These are phyloP conservation scores for Boeremia exigua DNA, from an alignment of 2,329 filamentous ascomycete genomes.

Conservation along the genomic window DNA sequence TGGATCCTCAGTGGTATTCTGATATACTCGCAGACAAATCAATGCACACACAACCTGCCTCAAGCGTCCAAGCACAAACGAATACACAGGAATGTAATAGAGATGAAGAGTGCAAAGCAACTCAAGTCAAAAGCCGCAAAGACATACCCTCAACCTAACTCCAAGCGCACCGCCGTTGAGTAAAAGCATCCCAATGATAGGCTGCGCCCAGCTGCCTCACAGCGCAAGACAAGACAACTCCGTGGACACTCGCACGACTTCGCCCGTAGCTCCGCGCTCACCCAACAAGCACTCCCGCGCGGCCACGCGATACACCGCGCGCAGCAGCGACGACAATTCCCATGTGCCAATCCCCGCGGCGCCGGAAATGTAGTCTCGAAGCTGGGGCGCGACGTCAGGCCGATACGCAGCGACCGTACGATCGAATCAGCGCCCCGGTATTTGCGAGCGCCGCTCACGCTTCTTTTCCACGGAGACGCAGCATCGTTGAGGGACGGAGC, in stretches of 20 bases:
- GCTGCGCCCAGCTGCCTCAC: conserved; percentile 1
- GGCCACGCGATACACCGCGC: background rate
- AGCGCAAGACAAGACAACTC: conserved; percentile 16
- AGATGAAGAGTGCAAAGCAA: background rate
- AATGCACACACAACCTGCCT: background rate
- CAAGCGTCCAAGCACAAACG: background rate
- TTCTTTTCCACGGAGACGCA: conserved; percentile 10
- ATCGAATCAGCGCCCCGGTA: too few species aligned
- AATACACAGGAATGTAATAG: background rate
- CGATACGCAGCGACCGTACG: too few species aligned
- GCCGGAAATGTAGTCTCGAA: conserved; percentile 24
- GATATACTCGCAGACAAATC: background rate
- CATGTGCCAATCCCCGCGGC: conserved; percentile 26
- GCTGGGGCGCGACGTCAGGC: conserved; percentile 5
- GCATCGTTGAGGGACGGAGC: background rate
- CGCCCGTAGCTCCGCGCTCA: background rate
- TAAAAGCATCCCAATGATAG: conserved; percentile 16
- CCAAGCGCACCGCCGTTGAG: background rate
- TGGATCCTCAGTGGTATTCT: background rate
- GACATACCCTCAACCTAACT: background rate
- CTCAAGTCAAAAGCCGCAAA: background rate
- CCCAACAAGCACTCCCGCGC: too few species aligned
- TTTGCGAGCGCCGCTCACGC: conserved; percentile 12
- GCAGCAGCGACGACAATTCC: background rate
- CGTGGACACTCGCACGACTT: conserved; percentile 16